Conservation (phyloP, 2,329 filamentous ascomycete genomes). For the Hymenoscyphus albidus region DNA sequence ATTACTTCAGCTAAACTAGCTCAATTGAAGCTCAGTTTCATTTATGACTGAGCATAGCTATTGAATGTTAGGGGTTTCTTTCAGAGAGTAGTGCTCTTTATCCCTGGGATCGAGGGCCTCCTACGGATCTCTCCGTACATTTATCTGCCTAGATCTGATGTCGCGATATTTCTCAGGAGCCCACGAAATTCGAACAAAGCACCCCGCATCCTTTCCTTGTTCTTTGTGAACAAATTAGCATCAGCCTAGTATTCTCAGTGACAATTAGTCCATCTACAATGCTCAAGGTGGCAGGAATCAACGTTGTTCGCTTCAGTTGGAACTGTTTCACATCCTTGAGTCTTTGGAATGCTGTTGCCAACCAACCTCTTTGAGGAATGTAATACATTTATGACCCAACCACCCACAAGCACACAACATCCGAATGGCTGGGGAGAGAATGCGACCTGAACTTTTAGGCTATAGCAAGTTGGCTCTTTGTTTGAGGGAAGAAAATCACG, state of each 20-base stretch:
- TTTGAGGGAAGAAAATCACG: conserved; percentile 17
- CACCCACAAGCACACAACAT: not conserved
- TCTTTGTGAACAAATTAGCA: not conserved
- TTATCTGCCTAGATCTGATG: not conserved
- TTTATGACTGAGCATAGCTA: not conserved
- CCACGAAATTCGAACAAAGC: not conserved
- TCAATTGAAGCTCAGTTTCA: not conserved
- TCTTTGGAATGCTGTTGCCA: conserved; percentile 9
- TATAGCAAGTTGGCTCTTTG: not conserved
- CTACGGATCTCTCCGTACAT: not conserved
- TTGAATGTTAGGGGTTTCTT: not conserved
- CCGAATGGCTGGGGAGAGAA: conserved; percentile 2
- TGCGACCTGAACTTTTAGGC: not conserved
- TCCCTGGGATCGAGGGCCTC: not conserved
- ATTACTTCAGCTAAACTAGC: not conserved
- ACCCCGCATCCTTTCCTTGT: not conserved
- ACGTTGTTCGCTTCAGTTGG: not conserved
- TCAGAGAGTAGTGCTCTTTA: not conserved
- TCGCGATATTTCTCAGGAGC: not conserved
- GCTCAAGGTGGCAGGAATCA: not conserved
- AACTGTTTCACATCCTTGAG: conserved; percentile 3
- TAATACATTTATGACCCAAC: conserved; percentile 1
- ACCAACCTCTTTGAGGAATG: conserved; percentile 8
- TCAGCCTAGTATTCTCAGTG: not conserved
- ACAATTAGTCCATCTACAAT: not conserved